Evolutionary conservation across 495 filamentous ascomycete genomes (phyloP).

Genomic region (Lentithecium fluviatile): DNA sequence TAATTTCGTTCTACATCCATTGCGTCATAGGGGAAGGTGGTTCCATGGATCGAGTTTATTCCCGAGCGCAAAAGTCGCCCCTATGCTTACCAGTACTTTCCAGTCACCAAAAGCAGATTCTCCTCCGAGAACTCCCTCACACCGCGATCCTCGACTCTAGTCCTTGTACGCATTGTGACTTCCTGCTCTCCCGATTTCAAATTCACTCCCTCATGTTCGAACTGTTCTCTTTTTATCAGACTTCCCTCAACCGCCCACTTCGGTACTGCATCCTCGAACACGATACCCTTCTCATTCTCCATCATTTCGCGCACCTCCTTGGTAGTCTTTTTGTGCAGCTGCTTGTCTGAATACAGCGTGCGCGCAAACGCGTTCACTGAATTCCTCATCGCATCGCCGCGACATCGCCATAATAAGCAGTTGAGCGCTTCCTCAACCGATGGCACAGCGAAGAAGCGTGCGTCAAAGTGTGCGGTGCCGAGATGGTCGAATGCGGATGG

Average conservation of each 20-base stretch:
- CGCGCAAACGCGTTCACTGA: constrained; percentile 17
- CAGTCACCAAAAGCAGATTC: constrained; percentile 6
- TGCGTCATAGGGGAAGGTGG: too few relatives aligned
- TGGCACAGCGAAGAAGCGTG: constrained; percentile 15
- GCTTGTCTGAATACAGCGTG: constrained; percentile 12
- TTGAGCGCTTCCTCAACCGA: constrained; percentile 22
- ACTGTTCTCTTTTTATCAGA: constrained; percentile 22
- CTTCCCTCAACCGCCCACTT: constrained; percentile 27
- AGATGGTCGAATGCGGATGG: background rate
- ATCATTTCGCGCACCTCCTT: constrained; percentile 24
- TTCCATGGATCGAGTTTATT: too few relatives aligned
- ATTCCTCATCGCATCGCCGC: constrained; percentile 24
- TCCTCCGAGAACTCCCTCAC: constrained; percentile 18
- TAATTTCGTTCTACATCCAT: too few relatives aligned
- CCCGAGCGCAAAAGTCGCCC: background rate
- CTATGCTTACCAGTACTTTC: constrained; percentile 13
- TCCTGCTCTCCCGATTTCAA: constrained; percentile 18
- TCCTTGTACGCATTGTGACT: constrained; percentile 11
- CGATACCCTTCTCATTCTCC: constrained; percentile 3
- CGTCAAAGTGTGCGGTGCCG: constrained; percentile 22
- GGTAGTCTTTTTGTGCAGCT: constrained; percentile 20
- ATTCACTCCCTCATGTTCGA: constrained; percentile 24
- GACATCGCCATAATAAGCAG: constrained; percentile 27
- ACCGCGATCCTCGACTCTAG: constrained; percentile 16
- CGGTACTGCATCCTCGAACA: constrained; percentile 18